Evolutionary conservation across 345 rosid genomes (phyloP), one percentile per base, ranked within the genome.

Genomic region (Gossypium mustelinum): DNA sequence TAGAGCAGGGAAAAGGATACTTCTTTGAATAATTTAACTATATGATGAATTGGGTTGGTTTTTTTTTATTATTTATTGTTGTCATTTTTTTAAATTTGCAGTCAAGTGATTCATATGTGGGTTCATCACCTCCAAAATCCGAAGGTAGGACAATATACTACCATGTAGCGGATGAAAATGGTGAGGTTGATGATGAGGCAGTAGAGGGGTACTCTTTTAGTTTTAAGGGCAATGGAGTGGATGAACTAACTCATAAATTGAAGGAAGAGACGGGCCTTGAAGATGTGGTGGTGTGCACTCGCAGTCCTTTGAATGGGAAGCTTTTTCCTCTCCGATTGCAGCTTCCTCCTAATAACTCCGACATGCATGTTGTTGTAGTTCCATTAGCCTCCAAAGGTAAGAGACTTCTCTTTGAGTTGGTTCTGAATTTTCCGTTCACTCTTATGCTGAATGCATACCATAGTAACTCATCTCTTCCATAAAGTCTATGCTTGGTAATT

Each of bases 271-370:
- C 92, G 3, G 89, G 90, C 10, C 70, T 92, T 13, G 84, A 88
- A 24, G 92, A 82, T 48, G 82, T 89, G 43, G 79, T 93, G 55
- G 98, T 96, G 82, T 96, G 99, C 74, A 84, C 92, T 52, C 90
- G 94, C 0, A 93, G 92, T 82, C 99, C 97, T 0, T 82, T 96
- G 85, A 88, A 96, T 82, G 92, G 88, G 68, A 86, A 89, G 85
- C 92, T 96, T 75, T 86, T 78, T 75, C 97, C 97, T 0, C 94
- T 96, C 75, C 89, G 89, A 29, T 85, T 96, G 80, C 98, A 89
- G 83, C 98, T 96, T 77, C 99, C 99, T 22, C 99, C 99, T 22
- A 93, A 92, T 80, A 90, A 80, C 56, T 82, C 92, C 2, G 84
- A 89, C 75, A 58, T 96, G 90, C 95, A 89, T 79, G 98, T 96